These are phyloP conservation scores for Tricholoma saponaceum DNA, from an alignment of 768 basidiomycete species.

Conservation along the genomic window DNA sequence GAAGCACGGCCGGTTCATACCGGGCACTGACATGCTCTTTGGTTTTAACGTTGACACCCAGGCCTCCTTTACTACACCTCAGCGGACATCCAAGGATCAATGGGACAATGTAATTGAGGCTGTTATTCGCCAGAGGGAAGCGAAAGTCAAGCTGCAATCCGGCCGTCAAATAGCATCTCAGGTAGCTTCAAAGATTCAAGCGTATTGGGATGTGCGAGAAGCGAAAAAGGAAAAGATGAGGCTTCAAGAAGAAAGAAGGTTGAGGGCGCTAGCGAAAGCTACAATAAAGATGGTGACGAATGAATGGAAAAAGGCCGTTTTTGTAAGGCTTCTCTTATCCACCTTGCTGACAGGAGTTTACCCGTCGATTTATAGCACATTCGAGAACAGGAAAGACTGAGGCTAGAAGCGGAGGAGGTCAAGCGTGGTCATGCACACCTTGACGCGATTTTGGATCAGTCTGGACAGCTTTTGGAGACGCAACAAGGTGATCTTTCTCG, in stretches of 20 bases:
- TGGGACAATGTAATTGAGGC: conserved; percentile 61
- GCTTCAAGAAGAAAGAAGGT: conserved; percentile 60
- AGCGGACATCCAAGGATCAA: conserved; percentile 36
- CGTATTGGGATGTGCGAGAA: conserved; percentile 71
- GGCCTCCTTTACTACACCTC: conserved; percentile 23
- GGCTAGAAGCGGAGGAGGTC: conserved; percentile 72
- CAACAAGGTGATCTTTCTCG: conserved; percentile 69
- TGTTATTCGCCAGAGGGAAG: conserved; percentile 26
- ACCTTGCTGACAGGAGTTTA: neutral
- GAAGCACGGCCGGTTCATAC: conserved; percentile 35
- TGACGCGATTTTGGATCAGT: conserved; percentile 87
- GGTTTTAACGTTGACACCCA: conserved; percentile 21
- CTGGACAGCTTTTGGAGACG: conserved; percentile 79
- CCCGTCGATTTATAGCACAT: conserved; percentile 48
- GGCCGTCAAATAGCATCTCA: conserved; percentile 41
- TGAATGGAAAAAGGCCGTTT: conserved; percentile 88
- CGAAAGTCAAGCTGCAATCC: conserved; percentile 24
- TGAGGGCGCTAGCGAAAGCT: conserved; percentile 65
- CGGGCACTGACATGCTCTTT: conserved; percentile 31
- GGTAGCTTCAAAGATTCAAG: conserved; percentile 64
- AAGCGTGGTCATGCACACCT: conserved; percentile 80
- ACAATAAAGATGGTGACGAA: conserved; percentile 64
- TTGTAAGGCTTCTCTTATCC: conserved; percentile 44
- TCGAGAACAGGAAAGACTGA: conserved; percentile 61
- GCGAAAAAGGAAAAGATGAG: conserved; percentile 57